These are phyloP conservation scores for Eimeria acervulina DNA, from an alignment of 169 alveolate species.

Conservation along the genomic window DNA sequence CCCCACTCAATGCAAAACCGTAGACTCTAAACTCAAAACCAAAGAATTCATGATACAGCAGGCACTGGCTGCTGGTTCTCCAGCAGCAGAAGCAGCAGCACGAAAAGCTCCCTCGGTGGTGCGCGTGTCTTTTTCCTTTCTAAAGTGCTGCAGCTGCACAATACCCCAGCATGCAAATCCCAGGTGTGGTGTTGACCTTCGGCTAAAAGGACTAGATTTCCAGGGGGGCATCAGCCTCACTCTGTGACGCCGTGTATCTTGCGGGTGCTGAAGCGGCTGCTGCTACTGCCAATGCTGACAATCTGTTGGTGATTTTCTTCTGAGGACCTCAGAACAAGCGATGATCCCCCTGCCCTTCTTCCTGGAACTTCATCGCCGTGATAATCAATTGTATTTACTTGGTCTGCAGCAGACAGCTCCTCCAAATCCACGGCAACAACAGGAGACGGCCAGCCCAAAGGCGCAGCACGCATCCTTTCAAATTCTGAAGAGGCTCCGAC, in stretches of 20 bases:
- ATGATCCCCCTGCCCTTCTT: not conserved
- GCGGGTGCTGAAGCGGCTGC: constrained; percentile 29
- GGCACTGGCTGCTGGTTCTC: not conserved
- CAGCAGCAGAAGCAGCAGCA: not conserved
- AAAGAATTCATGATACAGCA: too few species aligned
- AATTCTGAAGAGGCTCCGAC: not conserved
- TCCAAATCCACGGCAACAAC: constrained; percentile 39
- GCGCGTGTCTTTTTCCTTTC: not conserved
- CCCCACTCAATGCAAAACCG: not conserved
- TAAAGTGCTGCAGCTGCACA: not conserved
- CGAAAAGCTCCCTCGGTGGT: not conserved
- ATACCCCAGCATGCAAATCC: not conserved
- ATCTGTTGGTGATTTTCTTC: not conserved
- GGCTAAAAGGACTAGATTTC: not conserved
- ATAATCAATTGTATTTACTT: constrained; percentile 10
- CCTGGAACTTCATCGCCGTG: constrained; percentile 63
- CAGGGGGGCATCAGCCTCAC: not conserved
- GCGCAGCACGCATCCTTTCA: constrained; percentile 63
- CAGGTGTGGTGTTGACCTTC: not conserved
- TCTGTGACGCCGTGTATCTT: constrained; percentile 52
- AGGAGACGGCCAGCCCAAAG: constrained; percentile 70
- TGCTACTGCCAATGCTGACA: not conserved
- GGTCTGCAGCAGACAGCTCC: constrained; percentile 27
- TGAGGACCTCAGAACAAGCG: constrained; percentile 15
- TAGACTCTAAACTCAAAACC: not conserved